Evolutionary conservation across 225 moss, liverwort and hornwort genomes (phyloP).

Genomic region (Pseudoscleropodium purum): DNA sequence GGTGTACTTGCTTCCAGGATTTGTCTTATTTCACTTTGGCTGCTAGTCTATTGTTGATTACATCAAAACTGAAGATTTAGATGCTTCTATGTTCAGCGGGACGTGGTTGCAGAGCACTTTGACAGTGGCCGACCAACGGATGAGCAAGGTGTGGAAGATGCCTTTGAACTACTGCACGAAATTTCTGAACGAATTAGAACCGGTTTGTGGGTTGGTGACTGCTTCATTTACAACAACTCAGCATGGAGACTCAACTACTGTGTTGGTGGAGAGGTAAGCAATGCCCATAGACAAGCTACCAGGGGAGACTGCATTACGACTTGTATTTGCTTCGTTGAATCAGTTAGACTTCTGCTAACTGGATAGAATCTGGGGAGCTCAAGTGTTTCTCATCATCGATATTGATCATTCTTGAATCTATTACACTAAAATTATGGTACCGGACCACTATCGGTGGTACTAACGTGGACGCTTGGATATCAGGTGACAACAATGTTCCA

Average conservation of each 20-base stretch:
- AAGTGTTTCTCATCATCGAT: not conserved
- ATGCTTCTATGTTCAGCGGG: conserved; percentile 45
- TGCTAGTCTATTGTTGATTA: not conserved
- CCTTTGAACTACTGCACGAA: conserved; percentile 90
- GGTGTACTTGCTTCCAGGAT: not conserved
- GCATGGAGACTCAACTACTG: conserved; percentile 97
- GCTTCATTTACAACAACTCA: conserved; percentile 98
- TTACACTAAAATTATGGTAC: not conserved
- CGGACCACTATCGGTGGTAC: not conserved
- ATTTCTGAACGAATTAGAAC: conserved; percentile 89
- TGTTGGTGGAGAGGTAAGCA: conserved; percentile 90
- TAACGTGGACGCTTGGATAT: not conserved
- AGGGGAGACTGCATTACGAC: not conserved
- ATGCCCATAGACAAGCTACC: not conserved
- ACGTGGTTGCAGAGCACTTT: conserved; percentile 63
- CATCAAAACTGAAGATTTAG: not conserved
- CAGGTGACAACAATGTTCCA: conserved; percentile 99
- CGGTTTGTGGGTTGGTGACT: conserved; percentile 98
- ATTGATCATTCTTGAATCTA: not conserved
- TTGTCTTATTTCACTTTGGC: not conserved
- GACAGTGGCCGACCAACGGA: conserved; percentile 89
- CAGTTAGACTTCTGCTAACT: not conserved
- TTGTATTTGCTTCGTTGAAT: not conserved
- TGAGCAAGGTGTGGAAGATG: conserved; percentile 97
- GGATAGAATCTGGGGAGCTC: not conserved